phyloP scores from a whole-genome alignment of 192 early-diverging fungal genomes.

The Podila clonocystis region DNA sequence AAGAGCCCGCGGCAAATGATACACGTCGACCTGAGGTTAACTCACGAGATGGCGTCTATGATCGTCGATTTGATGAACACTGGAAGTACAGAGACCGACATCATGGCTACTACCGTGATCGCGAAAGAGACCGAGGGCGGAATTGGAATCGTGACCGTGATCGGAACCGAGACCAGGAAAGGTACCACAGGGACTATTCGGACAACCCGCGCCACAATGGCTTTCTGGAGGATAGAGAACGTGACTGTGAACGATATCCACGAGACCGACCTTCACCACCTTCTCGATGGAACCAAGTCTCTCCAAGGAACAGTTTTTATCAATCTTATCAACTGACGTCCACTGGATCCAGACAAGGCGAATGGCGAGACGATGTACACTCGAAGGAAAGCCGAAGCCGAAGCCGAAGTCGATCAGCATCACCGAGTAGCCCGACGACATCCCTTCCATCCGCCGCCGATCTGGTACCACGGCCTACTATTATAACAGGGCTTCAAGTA shows the following conservation, averaged over 20 bases:
- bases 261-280: neutral
- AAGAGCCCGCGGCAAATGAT: constrained; percentile 13
- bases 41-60: constrained; percentile 24
- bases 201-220: neutral
- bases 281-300: neutral
- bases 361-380: neutral
- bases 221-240: too few relatives aligned
- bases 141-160: constrained; percentile 24
- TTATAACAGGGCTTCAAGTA: neutral
- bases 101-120: constrained; percentile 34
- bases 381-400: neutral
- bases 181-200: neutral
- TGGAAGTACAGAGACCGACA: constrained; percentile 34
- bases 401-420: neutral
- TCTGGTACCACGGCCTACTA: neutral
- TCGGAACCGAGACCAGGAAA: constrained; percentile 6
- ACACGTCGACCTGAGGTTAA: constrained; percentile 24
- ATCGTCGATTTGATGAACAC: constrained; percentile 39
- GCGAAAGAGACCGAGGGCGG: constrained; percentile 32
- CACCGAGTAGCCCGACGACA: neutral
- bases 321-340: neutral
- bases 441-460: neutral
- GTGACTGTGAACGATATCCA: too few relatives aligned
- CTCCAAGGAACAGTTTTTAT: neutral
- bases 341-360: neutral